Base-by-base conservation (phyloP, 192 early-diverging fungal genomes). In the Fimicolochytrium jonesii region DNA sequence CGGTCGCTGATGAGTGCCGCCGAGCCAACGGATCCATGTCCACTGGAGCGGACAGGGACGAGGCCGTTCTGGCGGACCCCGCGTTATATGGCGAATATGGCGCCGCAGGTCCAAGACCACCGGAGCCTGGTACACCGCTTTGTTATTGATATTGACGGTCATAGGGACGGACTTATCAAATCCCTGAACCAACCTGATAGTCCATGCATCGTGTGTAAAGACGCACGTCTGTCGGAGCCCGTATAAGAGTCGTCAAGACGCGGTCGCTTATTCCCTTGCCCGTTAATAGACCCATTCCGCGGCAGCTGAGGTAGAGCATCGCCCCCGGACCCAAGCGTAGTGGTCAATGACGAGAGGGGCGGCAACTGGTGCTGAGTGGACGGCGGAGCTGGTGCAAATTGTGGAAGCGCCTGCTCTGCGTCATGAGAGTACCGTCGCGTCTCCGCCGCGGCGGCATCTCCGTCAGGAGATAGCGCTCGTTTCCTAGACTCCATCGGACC, bases 291-390 rank as follows among this genome's bases (percentile, higher is more conserved):
- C 33, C n/a, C n/a, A 9, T 4, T 20, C 36, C 53, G 9, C 33
- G 35, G 35, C 53, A 55, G 17, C 18, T 55, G 49, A 10, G 62
- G 49, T 17, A 42, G 62, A 15, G 52, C 37, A 5, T 18, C 49
- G 1, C 62, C 51, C 2, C 18, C 41, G 25, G 31, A 45, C 7
- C n/a, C 1, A n/a, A 34, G 18, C 17, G 36, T 36, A 13, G 62
- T 23, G 18, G 62, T 61, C 28, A 61, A 47, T 25, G 46, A 50
- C 18, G 59, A 64, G 13, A 64, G 52, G 13, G 62, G 62, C 28
- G 62, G 62, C 18, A 64, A 32, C 17, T 64, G 53, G 42, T 44
- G 55, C 20, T 52, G 52, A n/a, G 53, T 52, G 15, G 62, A 54
- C 17, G 51, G 52, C n/a, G 62, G 25, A 10, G 51, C 36, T 13